Conservation (phyloP, 2,329 filamentous ascomycete genomes). For the Aspergillus ibericus region DNA sequence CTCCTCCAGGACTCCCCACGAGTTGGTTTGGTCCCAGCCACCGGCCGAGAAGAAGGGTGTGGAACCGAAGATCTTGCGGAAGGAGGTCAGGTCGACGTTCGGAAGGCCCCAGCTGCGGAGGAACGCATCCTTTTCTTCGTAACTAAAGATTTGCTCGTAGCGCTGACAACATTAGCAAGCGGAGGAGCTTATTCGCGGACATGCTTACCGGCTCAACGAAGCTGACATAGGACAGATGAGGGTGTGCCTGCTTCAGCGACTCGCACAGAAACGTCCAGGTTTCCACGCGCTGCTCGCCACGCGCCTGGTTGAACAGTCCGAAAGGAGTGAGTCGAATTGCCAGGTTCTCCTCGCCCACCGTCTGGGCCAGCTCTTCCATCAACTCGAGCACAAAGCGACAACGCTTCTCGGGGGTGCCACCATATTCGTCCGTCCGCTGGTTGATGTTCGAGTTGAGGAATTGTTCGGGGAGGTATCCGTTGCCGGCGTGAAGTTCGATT, state of each 20-base stretch:
- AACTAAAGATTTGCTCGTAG: conserved; percentile 55
- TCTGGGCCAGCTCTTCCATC: conserved; percentile 47
- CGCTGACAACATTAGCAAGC: conserved; percentile 25
- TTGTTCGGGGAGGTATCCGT: conserved; percentile 56
- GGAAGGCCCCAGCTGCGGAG: conserved; percentile 50
- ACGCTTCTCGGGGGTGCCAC: conserved; percentile 53
- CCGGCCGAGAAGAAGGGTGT: conserved; percentile 59
- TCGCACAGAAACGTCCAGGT: conserved; percentile 54
- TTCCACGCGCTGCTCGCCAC: conserved; percentile 53
- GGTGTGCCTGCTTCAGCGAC: conserved; percentile 48
- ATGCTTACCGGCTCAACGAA: conserved; percentile 52
- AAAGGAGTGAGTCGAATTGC: conserved; percentile 51
- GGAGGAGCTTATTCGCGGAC: neutral
- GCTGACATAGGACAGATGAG: conserved; percentile 53
- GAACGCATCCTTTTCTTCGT: conserved; percentile 51
- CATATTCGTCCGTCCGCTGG: conserved; percentile 52
- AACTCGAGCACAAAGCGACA: conserved; percentile 59
- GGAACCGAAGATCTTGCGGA: conserved; percentile 53
- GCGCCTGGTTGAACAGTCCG: conserved; percentile 54
- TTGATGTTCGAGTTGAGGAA: conserved; percentile 54
- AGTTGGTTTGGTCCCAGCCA: conserved; percentile 55
- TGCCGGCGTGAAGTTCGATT: conserved; percentile 52
- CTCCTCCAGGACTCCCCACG: conserved; percentile 51
- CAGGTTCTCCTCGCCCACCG: conserved; percentile 49
- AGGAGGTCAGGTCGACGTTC: conserved; percentile 48